Percentiles rank a stretch among this genome's conserved stretches.
Conservation (phyloP, 2,329 filamentous ascomycete species). For the Alternaria incomplexa region DNA sequence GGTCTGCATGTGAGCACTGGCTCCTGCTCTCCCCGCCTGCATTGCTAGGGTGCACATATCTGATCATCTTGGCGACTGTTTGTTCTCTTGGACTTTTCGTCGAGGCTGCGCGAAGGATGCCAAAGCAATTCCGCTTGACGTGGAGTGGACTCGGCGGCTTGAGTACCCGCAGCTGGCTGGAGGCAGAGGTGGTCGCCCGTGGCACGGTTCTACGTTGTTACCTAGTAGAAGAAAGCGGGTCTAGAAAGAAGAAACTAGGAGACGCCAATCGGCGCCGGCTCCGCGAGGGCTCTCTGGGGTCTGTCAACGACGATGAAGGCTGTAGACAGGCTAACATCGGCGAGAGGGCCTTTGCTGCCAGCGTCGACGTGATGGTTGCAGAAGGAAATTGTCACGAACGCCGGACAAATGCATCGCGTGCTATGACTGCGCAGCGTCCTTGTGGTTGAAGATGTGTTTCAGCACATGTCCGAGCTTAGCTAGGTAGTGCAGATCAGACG, state of each 20-base stretch:
- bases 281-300: background rate
- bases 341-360: background rate
- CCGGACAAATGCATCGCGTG: background rate
- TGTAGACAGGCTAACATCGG: constrained; percentile 5
- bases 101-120: background rate
- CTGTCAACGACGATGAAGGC: background rate
- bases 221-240: constrained; percentile 12
- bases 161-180: background rate
- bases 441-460: constrained; percentile 22
- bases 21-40: background rate
- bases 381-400: background rate
- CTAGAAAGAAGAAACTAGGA: constrained; percentile 4
- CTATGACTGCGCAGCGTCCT: background rate
- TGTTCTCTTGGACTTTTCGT: background rate
- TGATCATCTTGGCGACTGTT: background rate
- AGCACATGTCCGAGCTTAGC: constrained; percentile 14
- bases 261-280: constrained; percentile 7
- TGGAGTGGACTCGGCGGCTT: background rate
- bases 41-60: background rate
- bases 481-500: constrained; percentile 33
- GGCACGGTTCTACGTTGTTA: constrained; percentile 8
- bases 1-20: background rate
- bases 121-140: background rate
- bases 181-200: background rate
- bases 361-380: background rate